phyloP scores from a whole-genome alignment of 495 filamentous ascomycete species.

The Delitschia confertaspora region DNA sequence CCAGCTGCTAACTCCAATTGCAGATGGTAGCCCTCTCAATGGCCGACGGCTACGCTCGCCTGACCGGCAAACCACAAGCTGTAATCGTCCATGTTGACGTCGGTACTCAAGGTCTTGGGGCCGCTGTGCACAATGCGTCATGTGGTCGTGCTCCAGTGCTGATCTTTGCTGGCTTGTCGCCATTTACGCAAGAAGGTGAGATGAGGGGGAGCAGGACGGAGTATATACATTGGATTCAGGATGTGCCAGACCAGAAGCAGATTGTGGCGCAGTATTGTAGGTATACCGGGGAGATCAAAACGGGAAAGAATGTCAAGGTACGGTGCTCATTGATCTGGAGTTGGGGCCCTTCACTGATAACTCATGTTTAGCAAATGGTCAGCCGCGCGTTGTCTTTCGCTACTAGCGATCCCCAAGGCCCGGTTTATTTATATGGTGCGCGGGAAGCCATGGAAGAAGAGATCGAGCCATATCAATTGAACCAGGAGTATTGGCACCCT shows the following conservation, averaged over 20 bases:
- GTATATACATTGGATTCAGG: constrained; percentile 97
- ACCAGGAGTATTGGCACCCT: constrained; percentile 65
- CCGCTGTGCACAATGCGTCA: constrained; percentile 85
- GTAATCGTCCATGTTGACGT: constrained; percentile 97
- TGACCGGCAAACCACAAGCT: constrained; percentile 76
- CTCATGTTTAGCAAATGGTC: constrained; percentile 58
- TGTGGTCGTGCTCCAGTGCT: constrained; percentile 79
- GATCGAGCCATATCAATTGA: constrained; percentile 66
- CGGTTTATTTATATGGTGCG: constrained; percentile 76
- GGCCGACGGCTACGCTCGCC: constrained; percentile 88
- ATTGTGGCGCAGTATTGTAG: constrained; percentile 90
- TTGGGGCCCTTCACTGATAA: neutral
- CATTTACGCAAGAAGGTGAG: constrained; percentile 87
- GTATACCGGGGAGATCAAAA: constrained; percentile 85
- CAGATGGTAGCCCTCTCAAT: constrained; percentile 97
- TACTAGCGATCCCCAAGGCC: constrained; percentile 68
- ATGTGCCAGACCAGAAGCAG: constrained; percentile 89
- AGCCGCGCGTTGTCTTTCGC: constrained; percentile 86
- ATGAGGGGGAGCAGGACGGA: constrained; percentile 80
- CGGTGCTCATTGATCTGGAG: neutral
- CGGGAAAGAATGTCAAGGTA: constrained; percentile 77
- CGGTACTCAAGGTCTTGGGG: constrained; percentile 83
- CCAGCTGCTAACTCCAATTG: neutral
- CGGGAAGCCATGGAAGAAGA: constrained; percentile 92
- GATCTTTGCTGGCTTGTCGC: constrained; percentile 83